phyloP scores from a whole-genome alignment of 352 stramenopile genomes.

The Phytophthora brassicae region DNA sequence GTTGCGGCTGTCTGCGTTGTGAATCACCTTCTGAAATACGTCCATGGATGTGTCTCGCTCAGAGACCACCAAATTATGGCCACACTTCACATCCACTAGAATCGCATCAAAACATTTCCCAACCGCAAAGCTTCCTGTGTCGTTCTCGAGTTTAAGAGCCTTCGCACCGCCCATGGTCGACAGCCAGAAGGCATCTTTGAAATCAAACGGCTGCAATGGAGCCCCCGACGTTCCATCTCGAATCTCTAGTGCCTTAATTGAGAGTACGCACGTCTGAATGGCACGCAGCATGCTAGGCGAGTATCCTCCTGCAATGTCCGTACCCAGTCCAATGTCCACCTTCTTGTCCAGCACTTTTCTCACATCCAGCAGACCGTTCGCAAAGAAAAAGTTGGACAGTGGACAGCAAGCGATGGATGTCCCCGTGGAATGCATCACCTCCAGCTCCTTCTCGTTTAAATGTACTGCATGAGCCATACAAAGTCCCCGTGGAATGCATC shows the following conservation, averaged over 20 bases:
- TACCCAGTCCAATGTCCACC: constrained; percentile 77
- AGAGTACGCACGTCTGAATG: constrained; percentile 80
- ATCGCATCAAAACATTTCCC: constrained; percentile 89
- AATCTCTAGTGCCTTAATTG: constrained; percentile 63
- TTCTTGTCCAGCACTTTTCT: constrained; percentile 47
- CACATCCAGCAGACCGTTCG: constrained; percentile 66
- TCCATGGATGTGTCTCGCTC: constrained; percentile 43
- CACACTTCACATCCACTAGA: constrained; percentile 54
- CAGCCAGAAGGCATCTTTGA: constrained; percentile 86
- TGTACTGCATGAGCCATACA: constrained; percentile 91
- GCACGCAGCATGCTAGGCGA: constrained; percentile 88
- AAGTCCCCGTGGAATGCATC: constrained; percentile 51
- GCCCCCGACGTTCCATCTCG: constrained; percentile 21
- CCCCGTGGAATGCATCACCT: constrained; percentile 46
- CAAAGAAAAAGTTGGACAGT: constrained; percentile 92
- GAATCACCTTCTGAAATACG: constrained; percentile 85
- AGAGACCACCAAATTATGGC: constrained; percentile 58
- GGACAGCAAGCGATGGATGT: constrained; percentile 90
- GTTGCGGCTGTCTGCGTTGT: constrained; percentile 86
- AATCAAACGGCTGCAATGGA: constrained; percentile 44
- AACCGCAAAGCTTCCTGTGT: constrained; percentile 76
- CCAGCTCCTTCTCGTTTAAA: constrained; percentile 62
- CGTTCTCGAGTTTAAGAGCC: constrained; percentile 63
- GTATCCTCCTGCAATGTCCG: constrained; percentile 91
- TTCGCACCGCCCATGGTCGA: constrained; percentile 85